Percentiles rank a stretch among this genome's conserved stretches.
Conservation (phyloP, 768 basidiomycete genomes). For the Suillus brevipes region DNA sequence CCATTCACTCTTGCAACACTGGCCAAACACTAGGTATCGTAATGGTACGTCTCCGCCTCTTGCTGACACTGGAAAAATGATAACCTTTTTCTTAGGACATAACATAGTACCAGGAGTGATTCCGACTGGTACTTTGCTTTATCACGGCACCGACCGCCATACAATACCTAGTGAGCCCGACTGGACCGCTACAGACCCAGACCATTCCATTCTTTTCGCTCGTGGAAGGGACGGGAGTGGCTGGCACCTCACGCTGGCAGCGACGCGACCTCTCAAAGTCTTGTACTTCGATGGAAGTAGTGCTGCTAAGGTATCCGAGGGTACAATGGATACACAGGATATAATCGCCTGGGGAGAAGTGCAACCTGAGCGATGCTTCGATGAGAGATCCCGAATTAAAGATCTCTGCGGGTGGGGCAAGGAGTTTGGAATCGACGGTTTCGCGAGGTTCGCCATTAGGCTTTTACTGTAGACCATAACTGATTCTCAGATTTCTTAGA, state of each 20-base stretch:
- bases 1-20: constrained; percentile 36
- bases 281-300: constrained; percentile 35
- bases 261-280: constrained; percentile 29
- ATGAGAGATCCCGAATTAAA: constrained; percentile 29
- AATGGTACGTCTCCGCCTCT: constrained; percentile 24
- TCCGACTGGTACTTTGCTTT: constrained; percentile 37
- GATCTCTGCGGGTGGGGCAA: constrained; percentile 36
- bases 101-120: constrained; percentile 35
- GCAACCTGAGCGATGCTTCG: constrained; percentile 15
- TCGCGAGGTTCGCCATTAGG: constrained; percentile 25
- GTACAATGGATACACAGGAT: constrained; percentile 38
- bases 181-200: constrained; percentile 38
- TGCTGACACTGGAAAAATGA: neutral
- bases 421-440: constrained; percentile 33
- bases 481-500: constrained; percentile 20
- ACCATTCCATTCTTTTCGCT: constrained; percentile 40
- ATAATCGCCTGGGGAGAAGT: constrained; percentile 32
- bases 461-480: too few species aligned
- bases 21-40: constrained; percentile 39
- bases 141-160: constrained; percentile 28
- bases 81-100: constrained; percentile 21
- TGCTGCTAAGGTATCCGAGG: constrained; percentile 31
- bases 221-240: constrained; percentile 14
- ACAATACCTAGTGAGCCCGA: constrained; percentile 30
- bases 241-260: constrained; percentile 32